phyloP scores from a whole-genome alignment of 2,329 filamentous ascomycete species.

The Fusarium oxysporum region DNA sequence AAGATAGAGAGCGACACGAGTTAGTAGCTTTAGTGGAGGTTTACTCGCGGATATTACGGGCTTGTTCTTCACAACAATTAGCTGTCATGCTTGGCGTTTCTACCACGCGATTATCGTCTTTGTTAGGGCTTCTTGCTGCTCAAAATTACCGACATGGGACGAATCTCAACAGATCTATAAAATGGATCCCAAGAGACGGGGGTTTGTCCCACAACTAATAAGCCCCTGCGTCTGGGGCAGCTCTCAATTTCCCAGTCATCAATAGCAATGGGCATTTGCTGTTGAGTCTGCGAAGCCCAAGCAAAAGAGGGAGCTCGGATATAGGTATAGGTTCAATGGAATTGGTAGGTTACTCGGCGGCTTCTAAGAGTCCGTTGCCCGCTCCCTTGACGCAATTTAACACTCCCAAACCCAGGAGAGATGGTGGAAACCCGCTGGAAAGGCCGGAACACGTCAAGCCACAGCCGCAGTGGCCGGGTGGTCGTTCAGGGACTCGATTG shows the following conservation, averaged over 20 bases:
- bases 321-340: neutral
- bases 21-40: constrained; percentile 2
- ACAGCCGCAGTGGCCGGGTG: constrained; percentile 30
- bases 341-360: neutral
- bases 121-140: constrained; percentile 18
- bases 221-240: constrained; percentile 44
- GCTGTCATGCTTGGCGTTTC: constrained; percentile 34
- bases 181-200: constrained; percentile 33
- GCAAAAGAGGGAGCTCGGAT: neutral
- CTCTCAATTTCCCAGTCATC: constrained; percentile 18
- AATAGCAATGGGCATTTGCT: neutral
- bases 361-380: constrained; percentile 1
- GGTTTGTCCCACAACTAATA: constrained; percentile 44
- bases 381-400: constrained; percentile 21
- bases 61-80: constrained; percentile 22
- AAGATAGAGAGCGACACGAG: constrained; percentile 6
- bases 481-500: constrained; percentile 21
- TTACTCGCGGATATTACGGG: constrained; percentile 22
- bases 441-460: constrained; percentile 41
- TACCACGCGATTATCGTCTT: constrained; percentile 17
- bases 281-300: neutral
- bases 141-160: constrained; percentile 22
- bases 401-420: neutral
- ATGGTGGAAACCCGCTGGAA: constrained; percentile 27
- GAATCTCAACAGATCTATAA: constrained; percentile 40